A percentile compares a stretch with the other conserved stretches of the same genome.
Evolutionary conservation across 805 yeast genomes (phyloP).

Genomic region (Candida taoyuanica): DNA sequence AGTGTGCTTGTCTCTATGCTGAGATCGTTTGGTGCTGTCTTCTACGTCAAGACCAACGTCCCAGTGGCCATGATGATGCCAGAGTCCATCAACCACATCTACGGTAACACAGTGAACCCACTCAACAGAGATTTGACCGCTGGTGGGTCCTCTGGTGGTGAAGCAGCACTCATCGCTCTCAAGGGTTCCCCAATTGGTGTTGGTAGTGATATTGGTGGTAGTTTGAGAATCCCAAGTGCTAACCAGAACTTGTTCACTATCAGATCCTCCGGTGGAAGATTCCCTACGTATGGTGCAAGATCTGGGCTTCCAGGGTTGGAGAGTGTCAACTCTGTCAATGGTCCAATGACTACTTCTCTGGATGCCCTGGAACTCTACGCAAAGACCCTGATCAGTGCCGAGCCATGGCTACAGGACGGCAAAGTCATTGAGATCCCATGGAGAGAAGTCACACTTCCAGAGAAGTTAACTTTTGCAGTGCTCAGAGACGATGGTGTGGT

Average conservation of each 20-base stretch:
- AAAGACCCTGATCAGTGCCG: conserved; percentile 27
- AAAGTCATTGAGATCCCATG: conserved; percentile 38
- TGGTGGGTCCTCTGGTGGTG: conserved; percentile 56
- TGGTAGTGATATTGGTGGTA: conserved; percentile 54
- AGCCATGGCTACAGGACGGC: conserved; percentile 43
- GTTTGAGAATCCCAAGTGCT: conserved; percentile 44
- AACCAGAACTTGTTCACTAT: conserved; percentile 38
- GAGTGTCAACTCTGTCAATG: conserved; percentile 40
- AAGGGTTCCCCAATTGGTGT: conserved; percentile 47
- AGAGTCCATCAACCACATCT: conserved; percentile 41
- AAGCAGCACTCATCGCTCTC: conserved; percentile 42
- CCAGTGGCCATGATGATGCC: conserved; percentile 49
- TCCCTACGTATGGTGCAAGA: conserved; percentile 30
- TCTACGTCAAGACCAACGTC: conserved; percentile 49
- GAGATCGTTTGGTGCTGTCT: conserved; percentile 45
- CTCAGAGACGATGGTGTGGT: conserved; percentile 39
- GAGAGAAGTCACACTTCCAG: conserved; percentile 32
- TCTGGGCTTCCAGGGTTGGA: conserved; percentile 24
- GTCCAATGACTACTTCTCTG: conserved; percentile 41
- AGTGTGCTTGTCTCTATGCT: conserved; percentile 38
- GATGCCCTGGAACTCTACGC: conserved; percentile 35
- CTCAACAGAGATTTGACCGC: conserved; percentile 38
- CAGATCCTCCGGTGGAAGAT: conserved; percentile 42
- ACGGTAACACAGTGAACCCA: conserved; percentile 45
- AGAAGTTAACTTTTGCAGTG: conserved; percentile 38